Percentiles rank a stretch among this genome's conserved stretches.
Evolutionary conservation across 192 early-diverging fungal species (phyloP).

Genomic region (Coemansia sp.): DNA sequence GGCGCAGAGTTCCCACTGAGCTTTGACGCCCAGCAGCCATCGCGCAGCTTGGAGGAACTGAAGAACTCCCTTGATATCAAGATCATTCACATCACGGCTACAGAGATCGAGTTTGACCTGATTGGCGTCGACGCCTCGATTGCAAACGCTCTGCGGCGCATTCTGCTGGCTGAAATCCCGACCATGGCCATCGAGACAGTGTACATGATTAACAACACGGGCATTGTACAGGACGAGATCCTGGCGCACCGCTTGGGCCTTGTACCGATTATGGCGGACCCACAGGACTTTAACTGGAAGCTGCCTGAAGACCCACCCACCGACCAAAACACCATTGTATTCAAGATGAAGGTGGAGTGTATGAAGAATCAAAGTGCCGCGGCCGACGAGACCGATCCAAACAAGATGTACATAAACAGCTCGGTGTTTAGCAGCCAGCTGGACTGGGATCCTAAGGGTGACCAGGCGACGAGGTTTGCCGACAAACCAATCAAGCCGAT

Average conservation of each 20-base stretch:
- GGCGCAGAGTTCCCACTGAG: constrained; percentile 52
- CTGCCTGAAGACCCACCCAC: constrained; percentile 74
- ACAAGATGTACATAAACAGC: constrained; percentile 71
- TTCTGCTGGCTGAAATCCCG: constrained; percentile 93
- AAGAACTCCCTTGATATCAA: constrained; percentile 46
- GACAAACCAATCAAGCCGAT: constrained; percentile 74
- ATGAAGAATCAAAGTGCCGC: constrained; percentile 61
- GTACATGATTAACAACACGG: constrained; percentile 89
- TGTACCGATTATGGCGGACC: constrained; percentile 89
- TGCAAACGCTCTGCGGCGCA: constrained; percentile 91
- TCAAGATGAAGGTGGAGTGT: constrained; percentile 80
- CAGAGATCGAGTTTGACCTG: constrained; percentile 94
- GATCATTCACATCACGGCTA: constrained; percentile 40
- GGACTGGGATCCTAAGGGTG: constrained; percentile 89
- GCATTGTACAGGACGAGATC: constrained; percentile 91
- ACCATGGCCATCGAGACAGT: constrained; percentile 98
- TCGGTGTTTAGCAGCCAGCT: constrained; percentile 75
- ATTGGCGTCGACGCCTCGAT: constrained; percentile 91
- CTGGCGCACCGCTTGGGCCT: constrained; percentile 90
- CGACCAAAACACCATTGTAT: constrained; percentile 92
- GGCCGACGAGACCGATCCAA: constrained; percentile 69
- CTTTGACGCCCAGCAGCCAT: constrained; percentile 27
- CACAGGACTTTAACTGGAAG: constrained; percentile 77
- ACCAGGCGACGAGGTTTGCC: constrained; percentile 74
- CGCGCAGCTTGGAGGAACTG: constrained; percentile 34